A percentile compares a stretch with the other conserved stretches of the same genome.
Evolutionary conservation across 1,284 basidiomycete species (phyloP).

Genomic region (Moniliophthora roreri): DNA sequence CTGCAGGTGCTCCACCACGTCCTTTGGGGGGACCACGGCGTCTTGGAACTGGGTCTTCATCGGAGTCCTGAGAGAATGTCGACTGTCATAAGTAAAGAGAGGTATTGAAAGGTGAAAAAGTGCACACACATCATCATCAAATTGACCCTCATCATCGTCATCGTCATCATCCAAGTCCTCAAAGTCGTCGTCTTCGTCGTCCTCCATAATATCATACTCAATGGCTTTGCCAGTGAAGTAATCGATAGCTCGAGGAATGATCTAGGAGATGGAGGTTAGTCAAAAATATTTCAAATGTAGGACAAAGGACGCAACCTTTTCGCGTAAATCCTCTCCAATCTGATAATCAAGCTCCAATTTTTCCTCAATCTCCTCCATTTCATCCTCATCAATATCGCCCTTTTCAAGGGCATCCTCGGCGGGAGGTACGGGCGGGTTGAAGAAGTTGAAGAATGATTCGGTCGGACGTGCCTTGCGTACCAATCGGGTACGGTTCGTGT

Average conservation of each 20-base stretch:
- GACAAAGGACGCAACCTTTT: slow-evolving; percentile 60
- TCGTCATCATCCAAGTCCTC: slow-evolving; percentile 63
- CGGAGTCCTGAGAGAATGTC: slow-evolving; percentile 42
- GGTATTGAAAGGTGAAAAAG: slow-evolving; percentile 11
- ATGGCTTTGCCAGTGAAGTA: slow-evolving; percentile 97
- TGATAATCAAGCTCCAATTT: slow-evolving; percentile 97
- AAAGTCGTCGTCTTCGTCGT: slow-evolving; percentile 63
- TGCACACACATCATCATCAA: slow-evolving; percentile 42
- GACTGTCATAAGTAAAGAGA: slow-evolving; percentile 5
- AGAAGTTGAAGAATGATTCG: slow-evolving; percentile 98
- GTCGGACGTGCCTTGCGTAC: slow-evolving; percentile 87
- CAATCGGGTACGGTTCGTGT: slow-evolving; percentile 90
- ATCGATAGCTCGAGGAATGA: slow-evolving; percentile 93
- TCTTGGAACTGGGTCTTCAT: slow-evolving; percentile 56
- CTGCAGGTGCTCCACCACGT: slow-evolving; percentile 39
- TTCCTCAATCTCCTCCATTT: slow-evolving; percentile 88
- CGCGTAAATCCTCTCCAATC: slow-evolving; percentile 98
- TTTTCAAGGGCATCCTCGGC: slow-evolving; percentile 68
- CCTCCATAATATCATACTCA: slow-evolving; percentile 80
- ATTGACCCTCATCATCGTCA: slow-evolving; percentile 58
- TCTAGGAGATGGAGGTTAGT: slow-evolving; percentile 38
- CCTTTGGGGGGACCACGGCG: slow-evolving; percentile 59
- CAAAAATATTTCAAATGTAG: background rate
- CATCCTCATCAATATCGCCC: slow-evolving; percentile 83
- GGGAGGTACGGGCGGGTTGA: slow-evolving; percentile 82